A percentile compares a stretch with the other conserved stretches of the same genome.
phyloP scores from a whole-genome alignment of 2,329 filamentous ascomycete species.

The Ophiostoma populinum region DNA sequence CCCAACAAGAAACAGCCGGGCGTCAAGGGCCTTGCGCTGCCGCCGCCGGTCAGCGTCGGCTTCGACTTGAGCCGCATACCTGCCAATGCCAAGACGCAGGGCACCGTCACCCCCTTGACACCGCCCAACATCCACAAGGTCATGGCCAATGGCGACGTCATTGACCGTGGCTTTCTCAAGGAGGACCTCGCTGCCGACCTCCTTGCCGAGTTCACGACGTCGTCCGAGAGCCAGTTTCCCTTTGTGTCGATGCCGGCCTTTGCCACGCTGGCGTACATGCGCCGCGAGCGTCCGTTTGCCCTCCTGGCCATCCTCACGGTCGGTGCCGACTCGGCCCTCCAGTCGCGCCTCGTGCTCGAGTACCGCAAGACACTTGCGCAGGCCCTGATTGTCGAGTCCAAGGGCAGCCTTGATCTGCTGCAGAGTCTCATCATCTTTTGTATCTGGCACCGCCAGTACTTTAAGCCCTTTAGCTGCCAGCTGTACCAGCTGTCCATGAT shows the following conservation, averaged over 20 bases:
- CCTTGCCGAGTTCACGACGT: conserved; percentile 4
- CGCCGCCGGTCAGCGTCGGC: not conserved
- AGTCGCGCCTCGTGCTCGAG: conserved; percentile 10
- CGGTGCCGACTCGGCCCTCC: conserved; percentile 5
- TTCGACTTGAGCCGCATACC: not conserved
- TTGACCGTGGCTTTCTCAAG: conserved; percentile 9
- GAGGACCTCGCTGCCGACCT: conserved; percentile 7
- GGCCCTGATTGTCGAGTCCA: conserved; percentile 11
- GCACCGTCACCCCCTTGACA: not conserved
- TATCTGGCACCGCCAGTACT: conserved; percentile 11
- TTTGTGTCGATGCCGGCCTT: conserved; percentile 10
- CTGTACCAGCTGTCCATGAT: conserved; percentile 13
- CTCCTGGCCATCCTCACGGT: conserved; percentile 11
- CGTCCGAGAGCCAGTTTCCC: conserved; percentile 8
- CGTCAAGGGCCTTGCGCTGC: too few species aligned
- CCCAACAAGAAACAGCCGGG: too few species aligned
- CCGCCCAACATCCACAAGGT: not conserved
- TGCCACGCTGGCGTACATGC: conserved; percentile 8
- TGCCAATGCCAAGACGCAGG: not conserved
- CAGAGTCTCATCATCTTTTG: conserved; percentile 13
- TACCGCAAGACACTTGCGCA: conserved; percentile 12
- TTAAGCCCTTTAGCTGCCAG: conserved; percentile 10
- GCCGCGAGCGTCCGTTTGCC: conserved; percentile 11
- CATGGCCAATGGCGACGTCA: conserved; percentile 6
- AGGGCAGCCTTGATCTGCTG: conserved; percentile 11